Evolutionary conservation across 2,329 filamentous ascomycete genomes (phyloP), one percentile per base, ranked within the genome.

Genomic region (Calonectria naviculata): DNA sequence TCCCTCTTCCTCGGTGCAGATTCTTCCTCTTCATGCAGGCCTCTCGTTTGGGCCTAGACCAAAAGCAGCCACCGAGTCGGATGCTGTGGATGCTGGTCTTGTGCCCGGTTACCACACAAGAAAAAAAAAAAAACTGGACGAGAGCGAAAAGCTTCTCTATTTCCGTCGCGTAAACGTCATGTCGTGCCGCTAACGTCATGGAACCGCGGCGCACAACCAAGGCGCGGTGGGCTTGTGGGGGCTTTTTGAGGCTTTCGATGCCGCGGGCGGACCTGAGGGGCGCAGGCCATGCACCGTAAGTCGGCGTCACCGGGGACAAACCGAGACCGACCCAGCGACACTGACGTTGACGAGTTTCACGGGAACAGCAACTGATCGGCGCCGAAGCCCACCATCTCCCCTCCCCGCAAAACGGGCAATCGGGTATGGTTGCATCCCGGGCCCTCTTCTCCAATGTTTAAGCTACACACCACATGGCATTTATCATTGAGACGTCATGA

Each of bases 41-140:
- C n/a, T 34, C 46, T 47, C 6, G n/a, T 17, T 44, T 15, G 26
- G 36, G 62, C 60, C 76, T 78, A 77, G 71, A 46, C 76, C 76
- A 29, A 58, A 67, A 76, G 69, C 10, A 17, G 76, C 75, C 70
- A 78, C 76, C 76, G 76, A 78, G 47, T n/a, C 44, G 61, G 56
- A 28, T 26, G 42, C 63, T 26, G 52, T 31, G 38, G 60, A 70
- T 71, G 71, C 63, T 21, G 75, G 76, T 78, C 76, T 78, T 78
- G 76, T 77, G 76, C 74, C 44, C 70, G 67, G 46, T 76, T 78
- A 47, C 76, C 75, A 60, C 69, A 46, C 56, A n/a, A 34, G 63
- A 72, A 54, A 36, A 41, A 56, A 65, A 44, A 47, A 65, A 49
- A 54, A 26, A 54, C 41, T 38, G 29, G 38, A n/a, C 56, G 26